Evolutionary conservation across 441 rosid genomes (phyloP), one percentile per base, ranked within the genome.

Genomic region (Gossypium davidsonii): DNA sequence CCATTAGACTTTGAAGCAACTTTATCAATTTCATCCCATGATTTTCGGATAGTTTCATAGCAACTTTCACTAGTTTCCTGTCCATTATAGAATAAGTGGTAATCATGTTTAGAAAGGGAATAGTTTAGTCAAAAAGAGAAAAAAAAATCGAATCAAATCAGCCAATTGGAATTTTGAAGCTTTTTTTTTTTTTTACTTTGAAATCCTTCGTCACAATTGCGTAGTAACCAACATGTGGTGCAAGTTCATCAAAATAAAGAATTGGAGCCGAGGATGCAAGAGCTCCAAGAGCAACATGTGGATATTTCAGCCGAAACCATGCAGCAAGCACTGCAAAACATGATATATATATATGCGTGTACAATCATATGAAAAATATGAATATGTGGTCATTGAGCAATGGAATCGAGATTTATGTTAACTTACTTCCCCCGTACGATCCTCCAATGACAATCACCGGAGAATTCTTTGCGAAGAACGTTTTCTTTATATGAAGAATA

Each of bases 381-480:
- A 52, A 25, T 3, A 49, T 69, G 28, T 34, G 25, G 10, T 64
- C 4, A 44, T 65, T 5, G 52, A 44, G n/a, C 31, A 12, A 44
- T 5, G 2, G 15, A 23, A 64, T 21, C 14, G 6, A 17, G 4
- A 3, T 46, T 66, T 17, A 3, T 7, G 18, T 7, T 25, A 18
- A 76, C 85, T 73, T 88, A 91, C 97, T 89, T 89, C 93, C 94
- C 7, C 94, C 93, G 6, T 91, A 91, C 11, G 93, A 91, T 77
- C 91, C 97, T 68, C 94, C 93, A 3, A 86, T 44, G 62, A 89
- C 94, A 14, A 91, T 88, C 15, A 88, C 83, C 10, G 93, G 97
- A 62, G 87, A 86, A 72, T 77, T 70, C 26, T 78, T 25, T 3
- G 93, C 86, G 1, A 74, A 7, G 23, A 78, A 76, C 18, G 55